A percentile compares a stretch with the other conserved stretches of the same genome.
Conservation (phyloP, 2,329 filamentous ascomycete species). For the Pseudogymnoascus sp. region DNA sequence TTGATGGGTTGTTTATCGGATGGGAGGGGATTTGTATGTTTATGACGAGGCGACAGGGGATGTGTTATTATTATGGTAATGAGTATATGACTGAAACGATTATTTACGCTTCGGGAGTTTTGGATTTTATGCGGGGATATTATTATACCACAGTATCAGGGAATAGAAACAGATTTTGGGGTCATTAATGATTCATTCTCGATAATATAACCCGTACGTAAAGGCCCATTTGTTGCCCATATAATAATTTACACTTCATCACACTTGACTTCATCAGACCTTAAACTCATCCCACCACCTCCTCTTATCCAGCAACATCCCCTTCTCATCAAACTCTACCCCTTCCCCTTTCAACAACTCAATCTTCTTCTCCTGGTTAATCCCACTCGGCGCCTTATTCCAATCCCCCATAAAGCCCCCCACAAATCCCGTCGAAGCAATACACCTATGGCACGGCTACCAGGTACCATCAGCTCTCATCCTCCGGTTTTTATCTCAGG, state of each 20-base stretch:
- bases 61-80: constrained; percentile 5
- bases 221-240: not conserved
- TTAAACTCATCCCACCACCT: constrained; percentile 37
- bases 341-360: constrained; percentile 37
- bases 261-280: not conserved
- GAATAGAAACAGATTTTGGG: not conserved
- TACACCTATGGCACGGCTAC: not conserved
- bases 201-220: not conserved
- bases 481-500: not conserved
- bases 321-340: constrained; percentile 36
- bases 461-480: not conserved
- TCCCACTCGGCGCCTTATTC: constrained; percentile 40
- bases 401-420: constrained; percentile 45
- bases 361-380: constrained; percentile 39
- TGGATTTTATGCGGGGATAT: not conserved
- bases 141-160: not conserved
- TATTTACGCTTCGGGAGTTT: not conserved
- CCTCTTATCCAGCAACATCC: constrained; percentile 33
- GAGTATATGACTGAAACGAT: not conserved
- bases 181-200: constrained; percentile 1
- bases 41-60: not conserved
- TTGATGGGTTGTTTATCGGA: not conserved
- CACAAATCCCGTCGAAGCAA: constrained; percentile 26
- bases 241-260: not conserved
- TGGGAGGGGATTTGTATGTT: not conserved